phyloP scores from a whole-genome alignment of 208 protist species.

The Endotrypanum monterogeii region DNA sequence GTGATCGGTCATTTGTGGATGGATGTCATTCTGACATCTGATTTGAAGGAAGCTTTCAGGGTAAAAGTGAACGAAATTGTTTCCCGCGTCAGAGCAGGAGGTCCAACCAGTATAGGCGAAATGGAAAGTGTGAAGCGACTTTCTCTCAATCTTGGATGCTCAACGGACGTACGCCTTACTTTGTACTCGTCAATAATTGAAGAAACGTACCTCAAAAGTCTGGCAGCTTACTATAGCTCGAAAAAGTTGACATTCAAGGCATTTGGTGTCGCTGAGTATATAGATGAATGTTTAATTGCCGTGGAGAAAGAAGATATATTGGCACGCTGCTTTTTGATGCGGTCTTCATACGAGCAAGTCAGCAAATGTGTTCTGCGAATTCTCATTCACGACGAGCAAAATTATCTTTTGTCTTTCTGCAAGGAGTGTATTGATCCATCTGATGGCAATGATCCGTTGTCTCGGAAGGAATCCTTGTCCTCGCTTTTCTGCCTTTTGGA shows the following conservation, averaged over 20 bases:
- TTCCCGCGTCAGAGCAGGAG: slow-evolving; percentile 35
- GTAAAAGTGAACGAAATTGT: slow-evolving; percentile 50
- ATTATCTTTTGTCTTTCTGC: slow-evolving; percentile 40
- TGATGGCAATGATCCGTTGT: slow-evolving; percentile 22
- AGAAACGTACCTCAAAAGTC: slow-evolving; percentile 50
- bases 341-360: slow-evolving; percentile 53
- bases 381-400: slow-evolving; percentile 49
- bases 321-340: slow-evolving; percentile 54
- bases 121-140: slow-evolving; percentile 70
- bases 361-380: slow-evolving; percentile 42
- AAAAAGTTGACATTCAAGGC: slow-evolving; percentile 44
- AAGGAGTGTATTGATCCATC: slow-evolving; percentile 37
- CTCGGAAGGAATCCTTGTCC: slow-evolving; percentile 16
- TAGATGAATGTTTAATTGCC: slow-evolving; percentile 33
- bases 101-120: slow-evolving; percentile 29
- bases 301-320: slow-evolving; percentile 52
- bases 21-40: slow-evolving; percentile 33
- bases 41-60: slow-evolving; percentile 36
- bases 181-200: slow-evolving; percentile 65
- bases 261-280: slow-evolving; percentile 43
- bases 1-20: slow-evolving; percentile 63
- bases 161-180: slow-evolving; percentile 53
- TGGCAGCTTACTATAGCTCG: slow-evolving; percentile 41
- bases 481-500: slow-evolving; percentile 37
- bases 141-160: slow-evolving; percentile 55